Base-by-base conservation (phyloP, 495 filamentous ascomycete species). In the Parmelia sp. region DNA sequence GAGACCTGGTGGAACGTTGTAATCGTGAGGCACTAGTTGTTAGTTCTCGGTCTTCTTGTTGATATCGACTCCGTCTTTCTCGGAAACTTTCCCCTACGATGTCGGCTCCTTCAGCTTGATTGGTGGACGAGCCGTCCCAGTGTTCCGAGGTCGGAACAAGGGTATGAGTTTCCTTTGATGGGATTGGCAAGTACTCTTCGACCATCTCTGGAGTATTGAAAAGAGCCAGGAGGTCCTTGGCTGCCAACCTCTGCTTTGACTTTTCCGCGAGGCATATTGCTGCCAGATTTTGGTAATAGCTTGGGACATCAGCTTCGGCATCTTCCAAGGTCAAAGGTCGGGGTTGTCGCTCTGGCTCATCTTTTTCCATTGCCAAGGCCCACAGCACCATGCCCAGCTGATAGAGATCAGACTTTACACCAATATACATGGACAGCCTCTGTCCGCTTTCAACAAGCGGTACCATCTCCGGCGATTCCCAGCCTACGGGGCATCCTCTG, bases 371-470 rank as follows among this genome's bases (percentile, higher is more conserved):
- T 5, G 91, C 92, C 42, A 98, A 77, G 11, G 90, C 92, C 91
- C 93, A 98, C 5, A 98, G 80, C 2, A 96, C 93, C 95, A 98
- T 98, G 33, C 94, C 94, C 4, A 97, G 80, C 70, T 98, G 94
- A 70, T 87, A 98, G 3, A 97, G 79, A 74, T 98, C 94, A 0
- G 92, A 96, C 74, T 97, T 98, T 75, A 97, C 91, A 8, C 94
- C 94, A 72, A 98, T 97, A 72, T 96, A 96, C 90, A 98, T 97
- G 35, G 90, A 89, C 36, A 98, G 94, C 33, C 92, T 83, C 72
- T 97, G 94, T 62, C 90, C 91, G 76, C 88, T 92, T 60, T 92
- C 86, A 64, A 98, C 95, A 69, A 97, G 85, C 0, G 84, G 82
- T 12, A 86, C 86, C 49, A 96, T 89, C 74, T 98, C 94, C 1